Conservation (phyloP, 805 yeast species). For the Clavispora santaluciae region DNA sequence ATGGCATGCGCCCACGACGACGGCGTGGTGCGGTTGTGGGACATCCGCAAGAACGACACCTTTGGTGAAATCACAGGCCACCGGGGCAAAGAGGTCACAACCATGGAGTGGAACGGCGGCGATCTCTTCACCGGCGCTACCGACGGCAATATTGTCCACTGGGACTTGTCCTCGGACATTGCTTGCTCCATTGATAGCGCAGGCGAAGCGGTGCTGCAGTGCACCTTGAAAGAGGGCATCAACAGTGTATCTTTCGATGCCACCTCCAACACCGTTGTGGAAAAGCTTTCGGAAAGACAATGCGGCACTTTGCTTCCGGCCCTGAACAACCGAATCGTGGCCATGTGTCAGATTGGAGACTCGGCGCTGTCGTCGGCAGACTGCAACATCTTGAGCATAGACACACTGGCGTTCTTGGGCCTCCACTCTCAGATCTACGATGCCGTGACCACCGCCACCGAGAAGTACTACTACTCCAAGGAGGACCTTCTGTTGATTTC, state of each 20-base stretch:
- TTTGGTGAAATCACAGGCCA: slow-evolving; percentile 54
- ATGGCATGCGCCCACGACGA: slow-evolving; percentile 62
- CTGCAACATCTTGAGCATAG: slow-evolving; percentile 46
- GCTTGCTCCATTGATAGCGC: slow-evolving; percentile 10
- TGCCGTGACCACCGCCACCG: slow-evolving; percentile 18
- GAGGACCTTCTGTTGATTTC: slow-evolving; percentile 15
- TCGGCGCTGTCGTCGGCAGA: slow-evolving; percentile 18
- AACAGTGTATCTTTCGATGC: slow-evolving; percentile 36
- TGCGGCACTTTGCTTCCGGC: slow-evolving; percentile 65
- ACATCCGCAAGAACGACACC: slow-evolving; percentile 57
- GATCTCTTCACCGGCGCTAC: slow-evolving; percentile 55
- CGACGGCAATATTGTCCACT: slow-evolving; percentile 65
- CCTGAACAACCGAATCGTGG: slow-evolving; percentile 46
- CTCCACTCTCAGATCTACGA: slow-evolving; percentile 43
- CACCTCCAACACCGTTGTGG: slow-evolving; percentile 26
- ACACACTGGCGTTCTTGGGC: slow-evolving; percentile 51
- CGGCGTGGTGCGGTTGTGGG: slow-evolving; percentile 66
- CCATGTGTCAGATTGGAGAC: slow-evolving; percentile 33
- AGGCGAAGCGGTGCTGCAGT: slow-evolving; percentile 17
- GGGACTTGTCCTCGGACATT: slow-evolving; percentile 46
- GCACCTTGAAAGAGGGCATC: slow-evolving; percentile 46
- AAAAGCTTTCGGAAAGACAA: slow-evolving; percentile 38
- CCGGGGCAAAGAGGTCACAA: slow-evolving; percentile 42
- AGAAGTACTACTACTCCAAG: slow-evolving; percentile 23
- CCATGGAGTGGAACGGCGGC: slow-evolving; percentile 55